Percentiles rank a stretch among this genome's conserved stretches.
Conservation (phyloP, 2,329 filamentous ascomycete genomes). For the Aaosphaeria arxii region DNA sequence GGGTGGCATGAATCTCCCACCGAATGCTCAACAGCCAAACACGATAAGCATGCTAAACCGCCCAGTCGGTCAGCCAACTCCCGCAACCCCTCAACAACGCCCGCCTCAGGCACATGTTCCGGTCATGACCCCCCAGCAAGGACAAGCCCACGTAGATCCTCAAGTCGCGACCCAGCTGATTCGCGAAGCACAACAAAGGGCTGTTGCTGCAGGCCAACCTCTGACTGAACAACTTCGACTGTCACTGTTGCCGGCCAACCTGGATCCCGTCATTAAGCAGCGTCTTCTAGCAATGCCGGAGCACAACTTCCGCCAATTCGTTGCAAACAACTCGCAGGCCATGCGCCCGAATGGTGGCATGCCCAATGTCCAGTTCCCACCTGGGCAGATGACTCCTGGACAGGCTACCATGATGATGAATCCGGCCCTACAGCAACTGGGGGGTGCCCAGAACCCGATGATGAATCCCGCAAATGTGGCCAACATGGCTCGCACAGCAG, state of each 20-base stretch:
- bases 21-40: conserved; percentile 41
- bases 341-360: conserved; percentile 19
- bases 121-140: conserved; percentile 29
- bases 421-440: conserved; percentile 15
- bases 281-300: conserved; percentile 36
- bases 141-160: conserved; percentile 22
- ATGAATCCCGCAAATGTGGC: conserved; percentile 25
- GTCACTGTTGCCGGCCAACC: conserved; percentile 27
- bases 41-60: conserved; percentile 50
- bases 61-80: conserved; percentile 44
- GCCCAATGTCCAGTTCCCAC: conserved; percentile 18
- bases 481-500: conserved; percentile 16
- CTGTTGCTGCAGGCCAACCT: conserved; percentile 24
- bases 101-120: conserved; percentile 33
- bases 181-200: conserved; percentile 35
- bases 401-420: conserved; percentile 32
- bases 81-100: conserved; percentile 33
- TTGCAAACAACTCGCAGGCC: conserved; percentile 21
- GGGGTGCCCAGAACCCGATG: conserved; percentile 22
- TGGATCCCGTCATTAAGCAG: conserved; percentile 25
- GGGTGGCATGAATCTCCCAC: conserved; percentile 43
- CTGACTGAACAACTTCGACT: conserved; percentile 31
- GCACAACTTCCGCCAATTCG: conserved; percentile 25
- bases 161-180: conserved; percentile 26
- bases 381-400: conserved; percentile 15